Base-by-base conservation (phyloP, 495 filamentous ascomycete species). In the Annulohypoxylon maeteangense region DNA sequence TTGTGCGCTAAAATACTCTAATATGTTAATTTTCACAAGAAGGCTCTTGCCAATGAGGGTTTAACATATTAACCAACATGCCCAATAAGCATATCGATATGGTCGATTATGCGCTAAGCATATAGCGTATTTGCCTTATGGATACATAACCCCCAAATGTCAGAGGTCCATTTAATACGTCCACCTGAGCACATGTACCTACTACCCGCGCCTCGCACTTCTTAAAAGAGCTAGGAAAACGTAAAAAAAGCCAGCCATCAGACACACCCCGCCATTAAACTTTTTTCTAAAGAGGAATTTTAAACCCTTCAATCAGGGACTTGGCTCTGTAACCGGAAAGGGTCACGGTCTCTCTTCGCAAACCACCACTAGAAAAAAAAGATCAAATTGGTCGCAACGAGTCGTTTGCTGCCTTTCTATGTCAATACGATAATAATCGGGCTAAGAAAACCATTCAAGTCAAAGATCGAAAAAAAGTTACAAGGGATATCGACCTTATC, bases 261-360 rank as follows among this genome's bases (percentile, higher is more conserved):
- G 40, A 44, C 40, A 18, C 40, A 71, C 70, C 70, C 70, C 70
- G 68, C 70, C 70, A 72, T 68, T 68, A 18, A 62, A 65, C 44
- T 54, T 64, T 68, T 65, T 40, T 56, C 18, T 45, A 55, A 65
- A 62, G 66, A 62, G 50, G 56, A 51, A 67, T 50, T 57, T 51
- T 32, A 62, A 65, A 27, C 62, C 68, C 50, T 71, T 60, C 31
- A 62, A 61, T 67, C 70, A 67, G 59, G 64, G 63, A 54, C 57
- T n/a, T 67, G 60, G 63, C 53, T 64, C 36, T 61, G 58, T 71
- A 71, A 69, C 67, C 61, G 25, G 48, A 44, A 51, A 58, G 31
- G 42, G 60, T 63, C 60, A 69, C 36, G 40, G 59, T 27, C 29
- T 40, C 50, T 12, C 51, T 53, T 63, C 29, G 55, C 67, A 65